These are phyloP conservation scores for Coemansia reversa DNA, from an alignment of 192 early-diverging fungal species.

Conservation along the genomic window DNA sequence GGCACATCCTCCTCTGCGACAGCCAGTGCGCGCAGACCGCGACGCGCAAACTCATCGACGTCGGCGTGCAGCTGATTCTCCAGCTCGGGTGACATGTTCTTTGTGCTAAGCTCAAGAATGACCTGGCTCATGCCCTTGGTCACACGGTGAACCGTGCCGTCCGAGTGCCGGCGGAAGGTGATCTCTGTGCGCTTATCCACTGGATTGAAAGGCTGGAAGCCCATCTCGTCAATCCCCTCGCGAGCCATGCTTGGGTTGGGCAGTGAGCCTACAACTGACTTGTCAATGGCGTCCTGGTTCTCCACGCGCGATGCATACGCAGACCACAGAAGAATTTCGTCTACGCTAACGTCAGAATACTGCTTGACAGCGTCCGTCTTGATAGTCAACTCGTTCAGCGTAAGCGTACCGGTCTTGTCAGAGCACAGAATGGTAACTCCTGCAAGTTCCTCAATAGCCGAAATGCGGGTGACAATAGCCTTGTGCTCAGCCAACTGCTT, in stretches of 20 bases:
- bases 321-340: slow-evolving; percentile 64
- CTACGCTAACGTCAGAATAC: slow-evolving; percentile 63
- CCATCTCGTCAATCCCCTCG: slow-evolving; percentile 63
- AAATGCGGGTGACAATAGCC: slow-evolving; percentile 78
- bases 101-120: slow-evolving; percentile 69
- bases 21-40: slow-evolving; percentile 72
- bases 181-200: slow-evolving; percentile 76
- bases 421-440: slow-evolving; percentile 84
- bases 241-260: slow-evolving; percentile 59
- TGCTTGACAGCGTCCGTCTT: slow-evolving; percentile 66
- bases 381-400: slow-evolving; percentile 79
- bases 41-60: slow-evolving; percentile 67
- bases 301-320: slow-evolving; percentile 76
- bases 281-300: slow-evolving; percentile 82
- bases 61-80: slow-evolving; percentile 62
- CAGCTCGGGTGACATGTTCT: slow-evolving; percentile 64
- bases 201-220: slow-evolving; percentile 74
- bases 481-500: slow-evolving; percentile 80
- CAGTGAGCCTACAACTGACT: slow-evolving; percentile 67
- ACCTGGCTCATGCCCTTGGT: slow-evolving; percentile 76
- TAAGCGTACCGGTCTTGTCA: slow-evolving; percentile 96
- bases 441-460: slow-evolving; percentile 79
- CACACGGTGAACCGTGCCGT: slow-evolving; percentile 65
- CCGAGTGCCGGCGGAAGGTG: slow-evolving; percentile 64
- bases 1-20: slow-evolving; percentile 71